phyloP scores from a whole-genome alignment of 768 basidiomycete species.

The Cantharellus cinnabarinus region DNA sequence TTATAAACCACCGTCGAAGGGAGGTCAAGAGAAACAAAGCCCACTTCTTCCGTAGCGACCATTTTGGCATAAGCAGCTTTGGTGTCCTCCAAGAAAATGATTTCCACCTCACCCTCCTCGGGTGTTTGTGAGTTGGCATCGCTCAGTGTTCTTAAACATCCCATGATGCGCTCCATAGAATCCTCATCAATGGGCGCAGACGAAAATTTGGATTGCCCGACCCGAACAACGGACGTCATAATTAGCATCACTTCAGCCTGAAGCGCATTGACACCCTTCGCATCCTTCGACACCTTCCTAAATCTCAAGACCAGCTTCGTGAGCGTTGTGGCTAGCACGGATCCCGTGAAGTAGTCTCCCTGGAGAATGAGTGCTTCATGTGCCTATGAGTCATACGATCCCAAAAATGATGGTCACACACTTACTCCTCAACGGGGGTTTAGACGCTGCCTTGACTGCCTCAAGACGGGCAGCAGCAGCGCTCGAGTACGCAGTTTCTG shows the following conservation, averaged over 20 bases:
- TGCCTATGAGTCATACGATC: not conserved
- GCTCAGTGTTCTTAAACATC: slow-evolving; percentile 85
- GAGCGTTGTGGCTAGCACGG: slow-evolving; percentile 72
- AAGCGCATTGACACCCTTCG: slow-evolving; percentile 43
- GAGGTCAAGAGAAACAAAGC: not conserved
- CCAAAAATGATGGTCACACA: not conserved
- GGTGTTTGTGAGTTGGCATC: slow-evolving; percentile 25
- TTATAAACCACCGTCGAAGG: no score
- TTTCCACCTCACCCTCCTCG: slow-evolving; percentile 49
- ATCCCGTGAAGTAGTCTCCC: slow-evolving; percentile 93
- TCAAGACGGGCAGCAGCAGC: slow-evolving; percentile 39
- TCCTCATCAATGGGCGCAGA: slow-evolving; percentile 96
- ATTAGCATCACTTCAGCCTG: slow-evolving; percentile 94
- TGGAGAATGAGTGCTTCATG: slow-evolving; percentile 59
- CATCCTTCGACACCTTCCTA: slow-evolving; percentile 26
- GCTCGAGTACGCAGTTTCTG: slow-evolving; percentile 71
- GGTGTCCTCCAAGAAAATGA: slow-evolving; percentile 43
- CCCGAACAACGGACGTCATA: slow-evolving; percentile 92
- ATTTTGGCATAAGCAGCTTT: slow-evolving; percentile 85
- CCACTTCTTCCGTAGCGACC: slow-evolving; percentile 84
- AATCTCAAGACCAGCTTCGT: slow-evolving; percentile 81
- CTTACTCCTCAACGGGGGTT: slow-evolving; percentile 74
- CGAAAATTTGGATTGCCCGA: slow-evolving; percentile 91
- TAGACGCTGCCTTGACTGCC: slow-evolving; percentile 65
- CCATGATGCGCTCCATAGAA: slow-evolving; percentile 86